These are phyloP conservation scores for Monosporascus ibericus DNA, from an alignment of 2,329 filamentous ascomycete genomes.

Conservation along the genomic window DNA sequence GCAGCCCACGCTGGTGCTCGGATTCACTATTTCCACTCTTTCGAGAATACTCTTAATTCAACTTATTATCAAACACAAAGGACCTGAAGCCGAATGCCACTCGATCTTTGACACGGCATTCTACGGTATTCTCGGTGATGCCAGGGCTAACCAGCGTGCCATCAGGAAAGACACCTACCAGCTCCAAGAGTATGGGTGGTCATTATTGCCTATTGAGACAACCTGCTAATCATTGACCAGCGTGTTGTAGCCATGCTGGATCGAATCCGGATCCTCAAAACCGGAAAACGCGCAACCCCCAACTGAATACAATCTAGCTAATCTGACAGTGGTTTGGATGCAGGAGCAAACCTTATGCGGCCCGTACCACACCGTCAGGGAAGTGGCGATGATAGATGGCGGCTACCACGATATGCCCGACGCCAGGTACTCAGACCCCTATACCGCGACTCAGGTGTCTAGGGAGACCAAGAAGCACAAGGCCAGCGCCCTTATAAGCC, in stretches of 20 bases:
- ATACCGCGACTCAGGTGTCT: not conserved
- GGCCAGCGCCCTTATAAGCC: not conserved
- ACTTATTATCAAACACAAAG: no score
- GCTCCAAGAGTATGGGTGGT: not conserved
- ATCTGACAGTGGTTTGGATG: not conserved
- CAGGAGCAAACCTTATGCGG: not conserved
- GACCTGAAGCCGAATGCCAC: no score
- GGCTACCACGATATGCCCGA: not conserved
- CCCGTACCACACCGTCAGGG: not conserved
- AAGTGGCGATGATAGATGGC: not conserved
- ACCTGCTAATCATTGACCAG: not conserved
- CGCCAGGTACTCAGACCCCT: not conserved
- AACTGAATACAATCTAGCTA: not conserved
- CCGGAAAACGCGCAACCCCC: not conserved
- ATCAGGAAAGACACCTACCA: not conserved
- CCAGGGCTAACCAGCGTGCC: not conserved
- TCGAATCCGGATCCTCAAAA: not conserved
- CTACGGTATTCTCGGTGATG: no score
- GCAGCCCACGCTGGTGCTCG: no score
- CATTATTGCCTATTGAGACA: not conserved
- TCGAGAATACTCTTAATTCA: no score
- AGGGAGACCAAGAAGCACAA: not conserved
- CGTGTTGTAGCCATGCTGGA: not conserved
- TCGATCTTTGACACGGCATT: no score
- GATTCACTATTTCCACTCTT: no score